Evolutionary conservation across 1,284 basidiomycete genomes (phyloP), one percentile per base, ranked within the genome.

Genomic region (Fereydounia khargensis): DNA sequence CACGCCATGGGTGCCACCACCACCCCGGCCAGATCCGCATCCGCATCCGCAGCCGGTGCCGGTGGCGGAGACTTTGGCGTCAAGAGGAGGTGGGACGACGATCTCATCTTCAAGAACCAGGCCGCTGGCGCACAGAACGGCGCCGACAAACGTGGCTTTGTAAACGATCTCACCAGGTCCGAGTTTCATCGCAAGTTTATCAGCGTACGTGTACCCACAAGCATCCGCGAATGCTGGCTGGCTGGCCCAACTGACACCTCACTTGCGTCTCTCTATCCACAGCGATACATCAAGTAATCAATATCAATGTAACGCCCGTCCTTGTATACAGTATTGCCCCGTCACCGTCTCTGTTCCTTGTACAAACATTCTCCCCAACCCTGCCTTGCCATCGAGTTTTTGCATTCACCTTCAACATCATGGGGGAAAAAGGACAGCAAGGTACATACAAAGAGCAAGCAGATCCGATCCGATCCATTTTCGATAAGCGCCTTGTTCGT

Each of bases 21-120:
- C 17, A 25, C 23, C n/a, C 23, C 35, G 18, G 34, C 35, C 14
- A 14, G 35, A 7, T 24, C 38, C 4, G 31, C 21, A 0, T 4
- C 19, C 5, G 21, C 37, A 18, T 36, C 28, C n/a, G 8, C 11
- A n/a, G 16, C 11, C 18, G 20, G 16, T 10, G 28, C 27, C 6
- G 36, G 18, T 22, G 31, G 24, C n/a, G 9, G 7, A 3, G 35
- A 37, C 24, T 71, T 70, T 40, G 54, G 47, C 17, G 67, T 70
- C 9, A 49, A 58, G 27, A 42, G 56, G 20, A 47, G 72, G 32
- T 75, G 73, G 73, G 73, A 75, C 49, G 68, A 75, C 41, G 73
- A 75, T 36, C 46, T 75, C 17, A 73, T 75, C 20, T 75, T 75
- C 55, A 72, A 73, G 44, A 75, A 75, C 42, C 73, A 75, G 39